A percentile compares a stretch with the other conserved stretches of the same genome.
Conservation (phyloP, 345 rosid species). For the Gossypium australe region DNA sequence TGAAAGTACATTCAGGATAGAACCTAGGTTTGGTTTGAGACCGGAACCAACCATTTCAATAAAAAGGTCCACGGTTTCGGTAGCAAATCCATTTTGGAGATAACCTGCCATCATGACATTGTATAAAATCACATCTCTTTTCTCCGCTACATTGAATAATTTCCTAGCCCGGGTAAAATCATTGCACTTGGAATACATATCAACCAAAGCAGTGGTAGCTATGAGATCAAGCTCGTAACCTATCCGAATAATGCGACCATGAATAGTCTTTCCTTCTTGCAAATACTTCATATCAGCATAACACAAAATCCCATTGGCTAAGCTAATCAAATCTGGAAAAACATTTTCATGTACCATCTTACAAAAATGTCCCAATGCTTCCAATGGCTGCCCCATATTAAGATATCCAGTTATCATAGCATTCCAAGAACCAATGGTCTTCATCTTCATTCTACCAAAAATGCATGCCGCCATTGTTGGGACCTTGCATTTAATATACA, state of each 20-base stretch:
- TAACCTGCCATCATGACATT: conserved; percentile 35
- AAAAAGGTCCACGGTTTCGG: conserved; percentile 20
- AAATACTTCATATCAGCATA: conserved; percentile 27
- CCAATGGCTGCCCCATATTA: conserved; percentile 21
- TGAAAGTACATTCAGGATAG: conserved; percentile 23
- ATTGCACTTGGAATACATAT: conserved; percentile 32
- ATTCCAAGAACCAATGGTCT: conserved; percentile 29
- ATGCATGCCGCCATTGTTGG: conserved; percentile 12
- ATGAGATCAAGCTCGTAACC: conserved; percentile 27
- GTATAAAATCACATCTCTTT: conserved; percentile 23
- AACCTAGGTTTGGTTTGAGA: conserved; percentile 23
- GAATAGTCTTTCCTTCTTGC: conserved; percentile 31
- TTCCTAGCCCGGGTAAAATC: conserved; percentile 23
- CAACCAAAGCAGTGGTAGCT: conserved; percentile 28
- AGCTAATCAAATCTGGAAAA: conserved; percentile 19
- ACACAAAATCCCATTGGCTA: conserved; percentile 26
- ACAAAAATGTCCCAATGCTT: conserved; percentile 22
- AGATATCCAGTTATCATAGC: conserved; percentile 28
- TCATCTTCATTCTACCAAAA: conserved; percentile 17
- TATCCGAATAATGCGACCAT: conserved; percentile 22
- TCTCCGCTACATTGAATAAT: conserved; percentile 22
- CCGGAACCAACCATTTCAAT: conserved; percentile 22
- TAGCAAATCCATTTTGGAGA: conserved; percentile 20
- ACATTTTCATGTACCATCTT: conserved; percentile 20
- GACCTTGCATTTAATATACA: conserved; percentile 32